Base-by-base conservation (phyloP, 345 rosid genomes). In the Sapria himalayana region DNA sequence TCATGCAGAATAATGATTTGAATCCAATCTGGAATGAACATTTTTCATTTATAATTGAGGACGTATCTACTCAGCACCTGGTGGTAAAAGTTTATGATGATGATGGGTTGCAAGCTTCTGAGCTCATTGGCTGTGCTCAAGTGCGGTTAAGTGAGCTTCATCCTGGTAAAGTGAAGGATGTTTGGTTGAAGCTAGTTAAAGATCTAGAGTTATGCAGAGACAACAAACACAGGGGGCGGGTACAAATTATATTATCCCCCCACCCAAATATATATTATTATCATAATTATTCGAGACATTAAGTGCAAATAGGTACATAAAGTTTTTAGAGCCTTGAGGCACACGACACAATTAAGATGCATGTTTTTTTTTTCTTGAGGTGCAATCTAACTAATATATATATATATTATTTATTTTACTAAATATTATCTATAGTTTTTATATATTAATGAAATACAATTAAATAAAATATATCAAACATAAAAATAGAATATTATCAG, bases 21-120 rank as follows among this genome's bases (percentile, higher is more conserved):
- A 91, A 77, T 65, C 99, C 99, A 39, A 66, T 91, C 42, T 91
- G 99, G 99, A 91, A 91, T 54, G 99, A 91, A 49, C 96, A 91
- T 59, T 84, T 69, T 45, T 93, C 80, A 47, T 91, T 91, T 54
- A 55, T 70, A 40, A 71, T 91, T 7, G 99, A 91, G 61, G 99
- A 91, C 50, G 66, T 65, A 16, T 61, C 92, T 40, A 84, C 99
- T 31, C 99, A 91, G 51, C 93, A 84, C 63, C 54, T 91, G 71
- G 76, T 75, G 50, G 85, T 84, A 36, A 80, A 65, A 59, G 46
- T 91, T 54, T 84, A 65, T 52, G 99, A 91, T 54, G 85, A 84
- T 41, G 99, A 91, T 49, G 99, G 99, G 38, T 37, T 91, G 33
- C 96, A 91, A 57, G 79, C 89, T 33, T 59, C 96, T 50, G 85